A percentile compares a stretch with the other conserved stretches of the same genome.
Evolutionary conservation across 768 basidiomycete genomes (phyloP).

Genomic region (Suillus discolor): DNA sequence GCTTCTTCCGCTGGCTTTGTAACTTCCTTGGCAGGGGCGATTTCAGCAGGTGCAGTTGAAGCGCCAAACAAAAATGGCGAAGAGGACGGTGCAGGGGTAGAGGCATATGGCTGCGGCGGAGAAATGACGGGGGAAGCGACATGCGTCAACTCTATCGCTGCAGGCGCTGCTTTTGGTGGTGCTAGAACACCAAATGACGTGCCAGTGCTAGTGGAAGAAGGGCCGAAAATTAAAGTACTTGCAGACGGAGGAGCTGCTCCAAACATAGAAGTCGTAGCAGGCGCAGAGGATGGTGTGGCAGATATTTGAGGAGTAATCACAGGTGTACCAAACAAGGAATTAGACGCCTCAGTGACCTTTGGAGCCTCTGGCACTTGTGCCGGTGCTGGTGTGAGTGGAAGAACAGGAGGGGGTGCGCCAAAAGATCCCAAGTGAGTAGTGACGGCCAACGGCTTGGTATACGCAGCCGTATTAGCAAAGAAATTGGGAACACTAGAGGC

Average conservation of each 20-base stretch:
- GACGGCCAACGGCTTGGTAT: constrained; percentile 39
- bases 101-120: neutral
- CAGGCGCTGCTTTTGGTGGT: constrained; percentile 1
- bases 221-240: constrained; percentile 15
- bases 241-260: constrained; percentile 8
- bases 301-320: constrained; percentile 5
- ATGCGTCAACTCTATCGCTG: constrained; percentile 22
- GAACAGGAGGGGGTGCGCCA: constrained; percentile 25
- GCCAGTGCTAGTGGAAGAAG: constrained; percentile 13
- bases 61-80: constrained; percentile 32
- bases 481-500: constrained; percentile 57
- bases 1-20: constrained; percentile 15
- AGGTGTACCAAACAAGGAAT: constrained; percentile 17
- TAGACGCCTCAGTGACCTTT: constrained; percentile 14
- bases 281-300: constrained; percentile 5
- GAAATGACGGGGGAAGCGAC: constrained; percentile 15
- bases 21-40: constrained; percentile 13
- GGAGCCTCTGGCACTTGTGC: constrained; percentile 6
- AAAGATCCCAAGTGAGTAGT: constrained; percentile 19
- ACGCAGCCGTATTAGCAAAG: constrained; percentile 55
- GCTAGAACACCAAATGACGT: constrained; percentile 14
- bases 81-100: constrained; percentile 14
- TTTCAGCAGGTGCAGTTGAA: constrained; percentile 24
- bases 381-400: constrained; percentile 16
- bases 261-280: constrained; percentile 11